A percentile compares a stretch with the other conserved stretches of the same genome.
Conservation (phyloP, 2,329 filamentous ascomycete species). For the Diaporthe capsici region DNA sequence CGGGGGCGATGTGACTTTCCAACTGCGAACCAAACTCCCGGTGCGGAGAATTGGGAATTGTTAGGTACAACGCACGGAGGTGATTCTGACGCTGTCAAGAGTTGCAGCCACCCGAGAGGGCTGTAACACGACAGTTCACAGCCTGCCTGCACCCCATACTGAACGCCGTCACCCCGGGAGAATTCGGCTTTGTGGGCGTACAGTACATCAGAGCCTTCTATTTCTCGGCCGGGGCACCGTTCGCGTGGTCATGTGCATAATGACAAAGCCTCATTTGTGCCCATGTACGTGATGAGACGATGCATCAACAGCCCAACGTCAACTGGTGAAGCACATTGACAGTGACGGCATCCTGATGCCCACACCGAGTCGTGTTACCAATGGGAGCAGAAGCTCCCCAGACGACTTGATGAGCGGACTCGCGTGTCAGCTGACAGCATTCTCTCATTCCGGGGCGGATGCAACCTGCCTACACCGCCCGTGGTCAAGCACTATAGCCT, state of each 20-base stretch:
- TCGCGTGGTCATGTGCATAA: neutral
- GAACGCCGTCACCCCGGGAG: neutral
- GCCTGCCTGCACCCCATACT: neutral
- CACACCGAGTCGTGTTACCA: neutral
- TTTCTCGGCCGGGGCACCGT: neutral
- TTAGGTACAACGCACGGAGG: neutral
- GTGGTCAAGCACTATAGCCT: neutral
- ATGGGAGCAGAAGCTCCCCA: neutral
- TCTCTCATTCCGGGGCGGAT: neutral
- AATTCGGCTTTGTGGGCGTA: neutral
- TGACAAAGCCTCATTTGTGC: neutral
- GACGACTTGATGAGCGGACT: neutral
- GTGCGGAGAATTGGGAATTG: slow-evolving; percentile 18
- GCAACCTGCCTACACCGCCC: neutral
- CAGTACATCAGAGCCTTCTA: neutral
- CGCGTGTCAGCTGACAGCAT: slow-evolving; percentile 1
- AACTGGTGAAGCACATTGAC: neutral
- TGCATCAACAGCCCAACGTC: neutral
- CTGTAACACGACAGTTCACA: slow-evolving; percentile 14
- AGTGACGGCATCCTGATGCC: slow-evolving; percentile 19
- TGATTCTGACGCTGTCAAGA: slow-evolving; percentile 14
- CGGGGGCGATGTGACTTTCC: slow-evolving; percentile 13
- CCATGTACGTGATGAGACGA: neutral
- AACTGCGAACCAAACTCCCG: neutral
- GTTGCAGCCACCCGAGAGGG: slow-evolving; percentile 4